Evolutionary conservation across 176 grass and related monocot genomes (phyloP).

Genomic region (Carex parvula): DNA sequence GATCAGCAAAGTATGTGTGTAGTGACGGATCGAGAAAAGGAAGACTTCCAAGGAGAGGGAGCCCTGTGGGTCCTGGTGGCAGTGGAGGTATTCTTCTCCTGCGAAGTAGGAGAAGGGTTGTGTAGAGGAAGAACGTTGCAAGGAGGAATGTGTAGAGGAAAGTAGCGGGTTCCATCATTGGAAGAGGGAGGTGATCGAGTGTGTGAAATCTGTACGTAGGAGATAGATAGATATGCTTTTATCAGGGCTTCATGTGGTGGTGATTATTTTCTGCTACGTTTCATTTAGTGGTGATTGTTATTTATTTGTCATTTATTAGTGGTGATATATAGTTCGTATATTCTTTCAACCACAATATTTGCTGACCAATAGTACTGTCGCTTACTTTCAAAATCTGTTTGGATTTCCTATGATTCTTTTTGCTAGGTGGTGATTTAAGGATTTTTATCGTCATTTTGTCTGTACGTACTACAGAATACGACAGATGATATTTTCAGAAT

Average conservation of each 20-base stretch:
- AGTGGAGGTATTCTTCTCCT: neutral
- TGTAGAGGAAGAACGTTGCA: neutral
- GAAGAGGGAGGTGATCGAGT: neutral
- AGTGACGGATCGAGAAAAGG: constrained; percentile 32
- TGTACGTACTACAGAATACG: neutral
- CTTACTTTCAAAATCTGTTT: neutral
- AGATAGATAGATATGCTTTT: neutral
- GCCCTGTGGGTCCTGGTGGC: constrained; percentile 19
- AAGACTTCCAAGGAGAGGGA: constrained; percentile 38
- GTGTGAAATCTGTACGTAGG: neutral
- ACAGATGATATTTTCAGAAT: neutral
- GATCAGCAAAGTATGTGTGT: constrained; percentile 28
- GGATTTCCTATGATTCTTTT: neutral
- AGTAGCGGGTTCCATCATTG: constrained; percentile 2
- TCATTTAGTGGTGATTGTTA: too few species aligned
- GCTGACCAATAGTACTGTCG: too few species aligned
- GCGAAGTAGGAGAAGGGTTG: neutral
- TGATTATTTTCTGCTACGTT: neutral
- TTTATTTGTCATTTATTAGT: too few species aligned
- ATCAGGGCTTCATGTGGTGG: neutral
- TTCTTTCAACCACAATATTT: too few species aligned
- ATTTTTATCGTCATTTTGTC: neutral
- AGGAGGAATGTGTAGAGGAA: constrained; percentile 13
- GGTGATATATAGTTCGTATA: too few species aligned
- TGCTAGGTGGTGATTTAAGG: neutral